Percentiles rank a stretch among this genome's conserved stretches.
phyloP scores from a whole-genome alignment of 495 filamentous ascomycete genomes.

The Baudoinia panamericana region DNA sequence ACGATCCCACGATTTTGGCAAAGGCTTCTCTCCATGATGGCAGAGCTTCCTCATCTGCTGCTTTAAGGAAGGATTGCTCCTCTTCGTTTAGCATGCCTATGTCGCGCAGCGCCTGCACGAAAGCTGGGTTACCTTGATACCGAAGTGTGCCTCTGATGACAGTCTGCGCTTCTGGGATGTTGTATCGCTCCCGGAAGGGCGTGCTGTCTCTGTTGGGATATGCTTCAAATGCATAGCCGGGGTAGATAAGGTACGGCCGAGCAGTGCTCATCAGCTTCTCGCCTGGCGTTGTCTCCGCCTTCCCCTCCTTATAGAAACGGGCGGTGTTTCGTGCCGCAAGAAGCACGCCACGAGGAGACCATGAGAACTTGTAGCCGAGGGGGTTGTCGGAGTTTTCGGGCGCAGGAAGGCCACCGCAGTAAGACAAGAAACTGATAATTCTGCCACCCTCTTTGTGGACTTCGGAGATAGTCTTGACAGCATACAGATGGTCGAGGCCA shows the following conservation, averaged over 20 bases:
- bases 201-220: slow-evolving; percentile 91
- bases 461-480: slow-evolving; percentile 76
- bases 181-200: slow-evolving; percentile 74
- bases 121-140: slow-evolving; percentile 78
- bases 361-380: slow-evolving; percentile 88
- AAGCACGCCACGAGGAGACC: slow-evolving; percentile 62
- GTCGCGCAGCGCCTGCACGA: slow-evolving; percentile 75
- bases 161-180: slow-evolving; percentile 72
- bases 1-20: slow-evolving; percentile 54
- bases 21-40: slow-evolving; percentile 71
- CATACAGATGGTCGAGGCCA: slow-evolving; percentile 65
- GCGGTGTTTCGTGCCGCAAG: slow-evolving; percentile 78
- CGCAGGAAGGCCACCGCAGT: slow-evolving; percentile 78
- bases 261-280: slow-evolving; percentile 59
- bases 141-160: slow-evolving; percentile 66
- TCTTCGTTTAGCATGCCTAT: slow-evolving; percentile 68
- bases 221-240: slow-evolving; percentile 74
- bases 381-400: slow-evolving; percentile 82
- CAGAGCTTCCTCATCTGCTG: no score
- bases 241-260: slow-evolving; percentile 86
- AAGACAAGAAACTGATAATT: slow-evolving; percentile 68
- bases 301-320: slow-evolving; percentile 66
- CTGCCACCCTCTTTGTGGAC: slow-evolving; percentile 76
- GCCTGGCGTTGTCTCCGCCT: slow-evolving; percentile 43
- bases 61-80: slow-evolving; percentile 45